Conservation (phyloP, 495 filamentous ascomycete genomes). For the Hyaloscypha hepaticicola region DNA sequence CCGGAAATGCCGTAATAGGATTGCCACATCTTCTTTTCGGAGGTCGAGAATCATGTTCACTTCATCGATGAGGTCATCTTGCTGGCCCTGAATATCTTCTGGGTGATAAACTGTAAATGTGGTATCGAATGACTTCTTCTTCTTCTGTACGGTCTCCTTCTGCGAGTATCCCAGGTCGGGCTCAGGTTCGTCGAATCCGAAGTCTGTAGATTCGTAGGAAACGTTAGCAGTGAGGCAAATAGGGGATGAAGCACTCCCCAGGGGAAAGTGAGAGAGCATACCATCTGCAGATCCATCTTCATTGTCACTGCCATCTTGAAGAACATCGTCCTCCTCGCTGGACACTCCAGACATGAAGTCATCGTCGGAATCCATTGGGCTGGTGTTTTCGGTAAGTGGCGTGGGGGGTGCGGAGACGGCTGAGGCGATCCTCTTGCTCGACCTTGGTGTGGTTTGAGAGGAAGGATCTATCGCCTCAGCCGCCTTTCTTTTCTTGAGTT, state of each 20-base stretch:
- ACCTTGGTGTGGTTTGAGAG: conserved; percentile 40
- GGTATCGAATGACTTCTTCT: conserved; percentile 77
- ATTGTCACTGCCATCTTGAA: conserved; percentile 75
- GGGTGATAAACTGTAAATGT: conserved; percentile 80
- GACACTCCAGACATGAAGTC: conserved; percentile 84
- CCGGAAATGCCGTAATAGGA: conserved; percentile 79
- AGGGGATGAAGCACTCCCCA: not conserved
- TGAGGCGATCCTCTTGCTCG: conserved; percentile 51
- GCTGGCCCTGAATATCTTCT: conserved; percentile 73
- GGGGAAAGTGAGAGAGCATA: conserved; percentile 40
- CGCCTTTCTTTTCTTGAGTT: conserved; percentile 89
- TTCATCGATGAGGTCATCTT: conserved; percentile 81
- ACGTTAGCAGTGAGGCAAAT: conserved; percentile 8
- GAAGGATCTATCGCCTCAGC: conserved; percentile 62
- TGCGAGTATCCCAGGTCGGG: conserved; percentile 71
- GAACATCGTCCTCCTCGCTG: conserved; percentile 69
- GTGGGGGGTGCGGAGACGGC: conserved; percentile 48
- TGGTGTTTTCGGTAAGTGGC: conserved; percentile 60
- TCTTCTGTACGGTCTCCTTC: conserved; percentile 70
- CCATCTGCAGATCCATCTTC: conserved; percentile 72
- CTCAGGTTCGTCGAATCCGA: conserved; percentile 62
- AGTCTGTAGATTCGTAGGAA: conserved; percentile 20
- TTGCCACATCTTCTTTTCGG: conserved; percentile 82
- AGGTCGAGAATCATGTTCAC: conserved; percentile 85
- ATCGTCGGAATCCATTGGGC: conserved; percentile 92